Evolutionary conservation across 768 basidiomycete species (phyloP).

Genomic region (Leucocoprinus leucothites): DNA sequence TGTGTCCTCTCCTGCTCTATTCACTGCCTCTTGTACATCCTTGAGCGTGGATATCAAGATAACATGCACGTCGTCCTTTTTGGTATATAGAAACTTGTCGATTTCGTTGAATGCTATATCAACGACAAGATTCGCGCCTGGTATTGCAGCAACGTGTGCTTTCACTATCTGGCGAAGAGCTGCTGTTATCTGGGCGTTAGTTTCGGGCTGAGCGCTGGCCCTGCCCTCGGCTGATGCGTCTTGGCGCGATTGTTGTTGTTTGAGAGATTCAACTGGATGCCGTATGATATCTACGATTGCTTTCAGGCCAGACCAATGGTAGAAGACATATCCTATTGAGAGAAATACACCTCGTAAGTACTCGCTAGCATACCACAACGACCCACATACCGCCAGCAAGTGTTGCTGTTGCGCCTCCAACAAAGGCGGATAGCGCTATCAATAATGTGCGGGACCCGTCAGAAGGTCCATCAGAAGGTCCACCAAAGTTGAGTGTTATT

Average conservation of each 20-base stretch:
- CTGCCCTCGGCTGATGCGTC: constrained; percentile 1
- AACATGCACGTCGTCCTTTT: constrained; percentile 35
- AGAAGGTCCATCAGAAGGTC: no score
- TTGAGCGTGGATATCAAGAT: constrained; percentile 33
- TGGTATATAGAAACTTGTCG: constrained; percentile 32
- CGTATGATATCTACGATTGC: constrained; percentile 27
- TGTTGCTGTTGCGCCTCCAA: not conserved
- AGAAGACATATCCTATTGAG: constrained; percentile 33
- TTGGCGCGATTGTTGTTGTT: constrained; percentile 7
- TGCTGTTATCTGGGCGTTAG: constrained; percentile 28
- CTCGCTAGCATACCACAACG: not conserved
- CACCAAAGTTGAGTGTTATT: no score
- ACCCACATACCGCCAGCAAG: constrained; percentile 5
- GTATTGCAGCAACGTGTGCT: constrained; percentile 36
- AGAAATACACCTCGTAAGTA: not conserved
- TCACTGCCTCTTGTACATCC: constrained; percentile 27
- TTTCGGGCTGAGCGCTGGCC: not conserved
- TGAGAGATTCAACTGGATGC: constrained; percentile 7
- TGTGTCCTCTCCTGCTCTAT: not conserved
- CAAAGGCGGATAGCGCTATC: not conserved
- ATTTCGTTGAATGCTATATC: constrained; percentile 42
- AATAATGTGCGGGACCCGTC: no score
- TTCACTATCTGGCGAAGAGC: constrained; percentile 38
- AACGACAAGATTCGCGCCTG: constrained; percentile 33
- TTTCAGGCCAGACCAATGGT: constrained; percentile 39